Base-by-base conservation (phyloP, 371 early-diverging fungal genomes). In the Rhizopus microsporus region DNA sequence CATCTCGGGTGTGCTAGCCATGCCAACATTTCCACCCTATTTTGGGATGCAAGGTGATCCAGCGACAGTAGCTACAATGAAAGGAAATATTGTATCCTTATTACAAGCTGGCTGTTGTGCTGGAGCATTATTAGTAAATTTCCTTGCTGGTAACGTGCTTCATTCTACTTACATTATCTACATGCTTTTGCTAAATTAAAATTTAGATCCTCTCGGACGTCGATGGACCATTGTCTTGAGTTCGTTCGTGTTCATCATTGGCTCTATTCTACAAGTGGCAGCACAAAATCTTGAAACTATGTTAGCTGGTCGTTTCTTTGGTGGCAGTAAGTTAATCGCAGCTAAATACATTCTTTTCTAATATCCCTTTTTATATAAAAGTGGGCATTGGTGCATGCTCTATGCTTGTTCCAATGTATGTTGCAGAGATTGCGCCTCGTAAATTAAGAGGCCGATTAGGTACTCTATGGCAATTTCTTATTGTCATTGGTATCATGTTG, bases 401-500 rank as follows among this genome's bases (percentile, higher is more conserved):
- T 8, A 68, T 62, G 60, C 52, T 78, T 17, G 71, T 78, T 33
- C 78, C 75, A n/a, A 75, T 75, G 70, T 78, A 78, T 32, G 65
- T 78, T 59, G 78, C 75, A 16, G 78, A 78, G 43, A 75, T 75
- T 46, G 65, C 75, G 6, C 78, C 78, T 4, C 62, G 69, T 34
- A 65, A 65, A 38, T 53, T 75, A n/a, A 69, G 78, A 48, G 78
- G 78, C 15, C 57, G 78, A 40, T 44, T 78, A 42, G 75, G 78
- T 54, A 75, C 75, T 16, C 53, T 74, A n/a, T 78, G 78, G 75
- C 75, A 75, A 51, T 75, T 78, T 44, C 59, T 78, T 40, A 68
- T 78, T 52, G 73, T 71, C 7, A 12, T 71, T 29, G 78, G 78
- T 54, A 78, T 78, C 37, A 75, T 75, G 72, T 34, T 78, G 7